A percentile compares a stretch with the other conserved stretches of the same genome.
Evolutionary conservation across 2,329 filamentous ascomycete genomes (phyloP).

Genomic region (Chaetomium olivaceum): DNA sequence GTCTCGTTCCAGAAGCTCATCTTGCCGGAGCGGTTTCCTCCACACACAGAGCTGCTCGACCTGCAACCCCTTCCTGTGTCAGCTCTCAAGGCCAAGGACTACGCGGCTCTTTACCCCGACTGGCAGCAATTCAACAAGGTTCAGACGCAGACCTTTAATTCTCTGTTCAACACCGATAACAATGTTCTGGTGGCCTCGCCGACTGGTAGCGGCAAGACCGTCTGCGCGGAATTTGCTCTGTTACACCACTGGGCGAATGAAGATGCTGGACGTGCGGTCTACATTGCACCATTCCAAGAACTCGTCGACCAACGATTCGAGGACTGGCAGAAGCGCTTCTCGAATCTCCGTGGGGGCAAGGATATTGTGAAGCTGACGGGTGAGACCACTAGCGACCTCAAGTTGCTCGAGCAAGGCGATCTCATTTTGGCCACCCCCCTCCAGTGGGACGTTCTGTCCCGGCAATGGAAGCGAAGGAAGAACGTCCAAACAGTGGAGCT

Average conservation of each 20-base stretch:
- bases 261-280: conserved; percentile 78
- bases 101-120: conserved; percentile 74
- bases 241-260: conserved; percentile 80
- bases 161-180: conserved; percentile 84
- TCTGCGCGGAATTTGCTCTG: conserved; percentile 92
- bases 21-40: conserved; percentile 90
- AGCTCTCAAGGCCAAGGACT: conserved; percentile 84
- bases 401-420: conserved; percentile 82
- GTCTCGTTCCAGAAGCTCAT: conserved; percentile 95
- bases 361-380: conserved; percentile 90
- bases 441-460: conserved; percentile 94
- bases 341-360: conserved; percentile 75
- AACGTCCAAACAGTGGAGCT: conserved; percentile 88
- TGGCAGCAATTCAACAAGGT: conserved; percentile 95
- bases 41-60: conserved; percentile 88
- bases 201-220: conserved; percentile 92
- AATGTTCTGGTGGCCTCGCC: conserved; percentile 93
- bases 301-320: conserved; percentile 78
- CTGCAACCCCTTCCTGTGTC: conserved; percentile 88
- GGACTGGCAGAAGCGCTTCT: conserved; percentile 82
- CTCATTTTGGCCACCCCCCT: conserved; percentile 87
- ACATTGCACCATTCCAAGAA: conserved; percentile 93
- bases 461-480: conserved; percentile 95
- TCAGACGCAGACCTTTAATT: conserved; percentile 96
- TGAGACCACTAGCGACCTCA: conserved; percentile 87